Evolutionary conservation across 495 filamentous ascomycete genomes (phyloP).

Genomic region (Tuber umbilicatum): DNA sequence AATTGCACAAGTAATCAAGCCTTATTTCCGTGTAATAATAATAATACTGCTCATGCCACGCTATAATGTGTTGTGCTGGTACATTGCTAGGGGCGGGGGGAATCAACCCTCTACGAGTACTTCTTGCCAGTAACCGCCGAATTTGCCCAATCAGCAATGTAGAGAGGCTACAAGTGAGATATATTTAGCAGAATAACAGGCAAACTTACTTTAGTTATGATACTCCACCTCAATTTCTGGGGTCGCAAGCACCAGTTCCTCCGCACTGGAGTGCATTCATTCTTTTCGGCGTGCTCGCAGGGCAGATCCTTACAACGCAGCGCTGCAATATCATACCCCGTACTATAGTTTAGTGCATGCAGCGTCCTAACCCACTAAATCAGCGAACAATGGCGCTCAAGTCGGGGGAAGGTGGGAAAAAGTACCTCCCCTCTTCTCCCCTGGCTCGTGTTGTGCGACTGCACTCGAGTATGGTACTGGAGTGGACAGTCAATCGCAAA

Average conservation of each 20-base stretch:
- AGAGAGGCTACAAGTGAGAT: neutral
- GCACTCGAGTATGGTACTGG: too few relatives aligned
- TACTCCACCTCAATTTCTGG: neutral
- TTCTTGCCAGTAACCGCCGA: neutral
- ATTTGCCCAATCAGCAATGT: neutral
- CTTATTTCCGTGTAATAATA: too few relatives aligned
- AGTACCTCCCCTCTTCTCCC: neutral
- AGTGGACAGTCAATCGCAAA: neutral
- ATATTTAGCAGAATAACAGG: neutral
- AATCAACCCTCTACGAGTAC: neutral
- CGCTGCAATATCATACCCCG: neutral
- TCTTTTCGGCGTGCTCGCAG: neutral
- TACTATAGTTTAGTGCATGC: too few relatives aligned
- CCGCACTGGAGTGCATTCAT: neutral
- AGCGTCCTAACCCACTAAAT: neutral
- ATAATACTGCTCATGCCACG: neutral
- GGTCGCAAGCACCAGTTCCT: neutral
- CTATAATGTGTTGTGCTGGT: neutral
- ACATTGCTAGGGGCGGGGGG: neutral
- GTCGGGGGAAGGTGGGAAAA: neutral
- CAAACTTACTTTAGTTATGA: neutral
- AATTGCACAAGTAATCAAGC: neutral
- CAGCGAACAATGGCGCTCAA: neutral
- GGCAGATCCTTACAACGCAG: neutral
- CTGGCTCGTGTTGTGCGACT: too few relatives aligned